These are phyloP conservation scores for Fragaria ananassa DNA, from an alignment of 306 rosid species.

Conservation along the genomic window DNA sequence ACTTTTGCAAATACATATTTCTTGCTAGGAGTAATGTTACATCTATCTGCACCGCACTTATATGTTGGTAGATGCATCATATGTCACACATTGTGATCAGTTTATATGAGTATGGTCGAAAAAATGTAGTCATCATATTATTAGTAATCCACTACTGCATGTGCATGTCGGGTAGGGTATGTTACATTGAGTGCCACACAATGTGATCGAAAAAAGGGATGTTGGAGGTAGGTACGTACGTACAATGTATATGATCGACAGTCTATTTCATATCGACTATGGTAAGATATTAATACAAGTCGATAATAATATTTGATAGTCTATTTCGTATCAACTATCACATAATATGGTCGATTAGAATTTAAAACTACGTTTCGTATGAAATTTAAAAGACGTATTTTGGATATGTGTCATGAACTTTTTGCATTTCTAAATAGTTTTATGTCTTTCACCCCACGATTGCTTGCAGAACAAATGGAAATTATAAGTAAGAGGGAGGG, in stretches of 20 bases:
- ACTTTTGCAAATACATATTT: background rate
- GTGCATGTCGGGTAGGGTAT: background rate
- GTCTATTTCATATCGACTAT: too few species aligned
- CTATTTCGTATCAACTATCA: too few species aligned
- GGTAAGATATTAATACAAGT: too few species aligned
- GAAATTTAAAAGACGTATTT: too few species aligned
- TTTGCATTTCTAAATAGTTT: too few species aligned
- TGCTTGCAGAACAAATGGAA: slow-evolving; percentile 38
- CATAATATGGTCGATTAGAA: too few species aligned
- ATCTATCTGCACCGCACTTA: background rate
- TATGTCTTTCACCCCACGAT: too few species aligned
- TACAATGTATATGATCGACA: too few species aligned
- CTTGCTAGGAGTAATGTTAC: background rate
- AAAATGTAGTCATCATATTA: background rate
- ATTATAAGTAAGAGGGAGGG: slow-evolving; percentile 38
- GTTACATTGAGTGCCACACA: background rate
- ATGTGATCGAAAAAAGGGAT: background rate
- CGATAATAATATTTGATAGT: too few species aligned
- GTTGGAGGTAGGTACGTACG: too few species aligned
- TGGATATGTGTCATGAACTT: too few species aligned
- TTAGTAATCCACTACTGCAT: background rate
- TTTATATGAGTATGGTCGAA: background rate
- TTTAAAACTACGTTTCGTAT: too few species aligned
- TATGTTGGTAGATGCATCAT: background rate
- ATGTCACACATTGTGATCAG: background rate